Evolutionary conservation across 148 eudicot genomes (phyloP), one percentile per base, ranked within the genome.

Genomic region (Vaccinium darrowii): DNA sequence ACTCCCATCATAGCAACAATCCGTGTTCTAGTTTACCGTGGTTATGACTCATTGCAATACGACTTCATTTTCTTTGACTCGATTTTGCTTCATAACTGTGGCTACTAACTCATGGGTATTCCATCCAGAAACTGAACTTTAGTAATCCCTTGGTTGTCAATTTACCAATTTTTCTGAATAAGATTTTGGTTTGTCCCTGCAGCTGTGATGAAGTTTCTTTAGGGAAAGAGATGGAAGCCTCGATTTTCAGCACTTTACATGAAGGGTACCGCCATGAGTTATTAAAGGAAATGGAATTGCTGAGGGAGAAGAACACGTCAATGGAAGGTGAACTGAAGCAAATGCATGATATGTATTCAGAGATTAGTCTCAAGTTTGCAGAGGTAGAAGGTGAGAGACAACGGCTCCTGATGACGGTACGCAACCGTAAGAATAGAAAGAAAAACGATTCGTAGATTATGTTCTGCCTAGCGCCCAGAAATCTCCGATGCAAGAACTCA

Each of bases 351-450:
- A 92, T 98, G 74, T 96, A 93, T 88, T 94, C 98, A 47, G 99
- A 92, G 62, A 91, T 94, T 81, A 96, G 98, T 73, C 94, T 96
- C 33, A 96, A 94, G 86, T 96, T 96, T 84, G 98, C 99, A 43
- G 98, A 96, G 90, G 99, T 96, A 51, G 99, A 94, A 86, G 99
- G 99, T 21, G 97, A 93, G 90, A 84, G 99, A 58, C 99, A 96
- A 86, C 90, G 92, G 77, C 94, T 96, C 49, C 88, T 93, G 4
- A 96, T 96, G 97, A 93, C 54, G 57, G 63, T 93, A 54, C 94
- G 99, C 76, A 94, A 91, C 90, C 87, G 95, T 54, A 92, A 93
- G 88, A 94, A 91, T 69, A 81, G 94, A 5, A 96, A 89, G 84
- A 93, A 92, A 89, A 83, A 87, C 73, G 87, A 90, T 33, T 72